Conservation (phyloP, 768 basidiomycete genomes). For the Russula foetens region DNA sequence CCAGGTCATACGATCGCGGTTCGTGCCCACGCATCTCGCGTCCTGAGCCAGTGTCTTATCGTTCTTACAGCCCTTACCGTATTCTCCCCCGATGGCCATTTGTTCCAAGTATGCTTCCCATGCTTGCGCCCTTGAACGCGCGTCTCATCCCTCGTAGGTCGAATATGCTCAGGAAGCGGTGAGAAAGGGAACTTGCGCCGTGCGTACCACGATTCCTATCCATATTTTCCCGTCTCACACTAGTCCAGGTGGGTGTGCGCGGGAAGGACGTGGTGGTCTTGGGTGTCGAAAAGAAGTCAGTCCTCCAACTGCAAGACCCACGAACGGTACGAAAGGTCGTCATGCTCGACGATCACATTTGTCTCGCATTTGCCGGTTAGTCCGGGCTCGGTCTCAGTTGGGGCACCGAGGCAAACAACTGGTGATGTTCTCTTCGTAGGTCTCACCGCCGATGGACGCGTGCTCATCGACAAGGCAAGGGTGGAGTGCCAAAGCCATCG, state of each 20-base stretch:
- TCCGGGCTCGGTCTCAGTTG: background rate
- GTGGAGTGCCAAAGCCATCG: constrained; percentile 98
- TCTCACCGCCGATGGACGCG: constrained; percentile 93
- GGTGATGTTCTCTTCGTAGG: constrained; percentile 41
- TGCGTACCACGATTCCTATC: constrained; percentile 32
- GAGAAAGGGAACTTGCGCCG: constrained; percentile 93
- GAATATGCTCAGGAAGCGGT: constrained; percentile 99
- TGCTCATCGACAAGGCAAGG: constrained; percentile 95
- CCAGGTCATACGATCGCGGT: constrained; percentile 98
- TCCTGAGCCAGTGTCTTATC: background rate
- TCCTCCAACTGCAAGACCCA: constrained; percentile 95
- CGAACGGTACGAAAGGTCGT: constrained; percentile 96
- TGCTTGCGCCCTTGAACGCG: background rate
- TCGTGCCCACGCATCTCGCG: constrained; percentile 17
- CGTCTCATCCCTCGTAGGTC: constrained; percentile 50
- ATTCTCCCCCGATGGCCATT: constrained; percentile 97
- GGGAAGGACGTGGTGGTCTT: constrained; percentile 93
- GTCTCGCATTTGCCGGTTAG: constrained; percentile 94
- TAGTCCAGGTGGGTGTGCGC: constrained; percentile 82
- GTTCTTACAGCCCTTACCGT: constrained; percentile 77
- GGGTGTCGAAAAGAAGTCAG: constrained; percentile 98
- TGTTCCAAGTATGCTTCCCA: constrained; percentile 69
- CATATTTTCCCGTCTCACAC: constrained; percentile 1
- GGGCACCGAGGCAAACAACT: constrained; percentile 6
- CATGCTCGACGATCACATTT: constrained; percentile 97